Evolutionary conservation across 768 basidiomycete genomes (phyloP), one percentile per base, ranked within the genome.

Genomic region (Ramaria rubella): DNA sequence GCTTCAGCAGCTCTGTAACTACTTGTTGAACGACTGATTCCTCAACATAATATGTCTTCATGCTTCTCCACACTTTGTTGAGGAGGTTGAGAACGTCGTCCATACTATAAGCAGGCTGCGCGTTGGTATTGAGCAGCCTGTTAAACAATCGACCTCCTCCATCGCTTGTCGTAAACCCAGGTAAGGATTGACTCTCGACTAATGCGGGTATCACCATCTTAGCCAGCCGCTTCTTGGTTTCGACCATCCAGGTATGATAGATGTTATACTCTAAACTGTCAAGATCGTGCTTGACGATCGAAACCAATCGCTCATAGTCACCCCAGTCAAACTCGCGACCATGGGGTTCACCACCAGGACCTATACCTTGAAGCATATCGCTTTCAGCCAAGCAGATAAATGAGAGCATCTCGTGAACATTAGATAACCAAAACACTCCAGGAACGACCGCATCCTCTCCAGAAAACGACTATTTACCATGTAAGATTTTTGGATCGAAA

Each of bases 191-290:
- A 61, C 90, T 94, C 72, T 98, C 96, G 63, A 98, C 94, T 59
- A 98, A 72, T 3, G 96, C 96, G n/a, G 96, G 96, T 57, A 99
- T 93, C 43, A 98, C 90, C 94, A 98, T 98, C 77, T 97, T 98
- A 45, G 83, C 79, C 38, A 99, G 76, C 57, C 86, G 87, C 75
- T 93, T 94, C 83, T 98, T 99, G 36, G 93, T 90, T 74, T 97
- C 96, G 55, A 89, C 75, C 93, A 99, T 98, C 90, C 93, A 97
- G 0, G 95, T 97, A 70, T 97, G 95, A 70, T 97, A 98, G 71
- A 99, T 95, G 77, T 99, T 99, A 77, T 97, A 98, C 74, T 99
- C 95, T 66, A 99, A 76, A 59, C 90, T 93, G 72, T 98, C 96
- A 42, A 99, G 83, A 69, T 99, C 96, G 67, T 98, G 95, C 70